phyloP scores from a whole-genome alignment of 192 early-diverging fungal species.

The Chytriomyces sp. region DNA sequence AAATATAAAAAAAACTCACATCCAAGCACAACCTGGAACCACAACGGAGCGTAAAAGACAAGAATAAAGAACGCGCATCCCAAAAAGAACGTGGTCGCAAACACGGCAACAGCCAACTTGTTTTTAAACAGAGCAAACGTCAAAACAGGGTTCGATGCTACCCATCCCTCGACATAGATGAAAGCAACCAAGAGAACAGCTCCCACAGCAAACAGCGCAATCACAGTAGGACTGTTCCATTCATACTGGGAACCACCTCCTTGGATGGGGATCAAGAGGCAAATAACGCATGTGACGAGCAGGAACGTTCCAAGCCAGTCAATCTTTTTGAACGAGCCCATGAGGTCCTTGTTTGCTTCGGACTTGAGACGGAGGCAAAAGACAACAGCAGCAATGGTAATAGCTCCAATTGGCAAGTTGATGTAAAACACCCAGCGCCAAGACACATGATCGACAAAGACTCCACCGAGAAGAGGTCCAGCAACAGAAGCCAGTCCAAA shows the following conservation, averaged over 20 bases:
- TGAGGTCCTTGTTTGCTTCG: conserved; percentile 16
- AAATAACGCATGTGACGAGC: conserved; percentile 28
- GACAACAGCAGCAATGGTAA: conserved; percentile 43
- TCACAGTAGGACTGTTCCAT: conserved; percentile 62
- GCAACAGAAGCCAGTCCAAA: conserved; percentile 76
- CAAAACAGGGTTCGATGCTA: conserved; percentile 73
- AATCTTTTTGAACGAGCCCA: conserved; percentile 48
- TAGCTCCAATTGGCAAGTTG: conserved; percentile 12
- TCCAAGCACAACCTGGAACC: conserved; percentile 80
- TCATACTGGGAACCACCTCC: conserved; percentile 70
- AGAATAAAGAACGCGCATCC: conserved; percentile 47
- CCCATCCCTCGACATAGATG: conserved; percentile 68
- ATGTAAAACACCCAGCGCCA: conserved; percentile 67
- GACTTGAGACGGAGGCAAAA: conserved; percentile 56
- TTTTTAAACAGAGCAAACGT: conserved; percentile 60
- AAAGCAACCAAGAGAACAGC: conserved; percentile 53
- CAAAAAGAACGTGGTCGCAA: conserved; percentile 39
- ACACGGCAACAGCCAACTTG: conserved; percentile 36
- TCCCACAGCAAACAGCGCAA: conserved; percentile 66
- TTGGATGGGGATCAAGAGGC: conserved; percentile 34
- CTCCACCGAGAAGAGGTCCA: conserved; percentile 83
- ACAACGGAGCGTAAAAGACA: conserved; percentile 48
- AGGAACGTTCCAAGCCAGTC: conserved; percentile 50
- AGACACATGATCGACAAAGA: conserved; percentile 68
- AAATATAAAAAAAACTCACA: conserved; percentile 9